phyloP scores from a whole-genome alignment of 1,284 basidiomycete species.

The Kalmanozyma brasiliensis region DNA sequence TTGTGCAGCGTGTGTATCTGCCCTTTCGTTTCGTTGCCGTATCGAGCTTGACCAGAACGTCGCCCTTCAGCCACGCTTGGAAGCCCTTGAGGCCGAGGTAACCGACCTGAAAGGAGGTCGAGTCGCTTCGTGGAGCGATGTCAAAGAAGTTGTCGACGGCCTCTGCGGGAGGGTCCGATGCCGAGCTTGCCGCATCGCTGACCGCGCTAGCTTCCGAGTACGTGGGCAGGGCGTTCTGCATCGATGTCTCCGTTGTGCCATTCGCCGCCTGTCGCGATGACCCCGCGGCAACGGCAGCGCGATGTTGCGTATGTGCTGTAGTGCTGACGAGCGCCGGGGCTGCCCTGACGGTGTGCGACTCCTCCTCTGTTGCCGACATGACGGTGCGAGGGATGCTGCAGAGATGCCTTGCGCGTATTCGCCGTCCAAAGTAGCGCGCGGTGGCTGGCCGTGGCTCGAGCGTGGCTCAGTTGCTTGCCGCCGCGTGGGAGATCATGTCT shows the following conservation, averaged over 20 bases:
- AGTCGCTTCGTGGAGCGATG: slow-evolving; percentile 58
- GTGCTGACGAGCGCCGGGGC: neutral
- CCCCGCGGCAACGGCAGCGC: neutral
- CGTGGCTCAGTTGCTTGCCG: neutral
- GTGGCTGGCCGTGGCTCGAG: neutral
- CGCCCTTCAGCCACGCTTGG: slow-evolving; percentile 61
- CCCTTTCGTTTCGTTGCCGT: slow-evolving; percentile 27
- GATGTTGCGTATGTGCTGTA: neutral
- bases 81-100: slow-evolving; percentile 62
- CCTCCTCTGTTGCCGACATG: slow-evolving; percentile 3
- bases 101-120: slow-evolving; percentile 64
- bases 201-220: slow-evolving; percentile 25
- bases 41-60: slow-evolving; percentile 64
- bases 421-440: neutral
- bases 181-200: neutral
- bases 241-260: slow-evolving; percentile 1
- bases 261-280: neutral
- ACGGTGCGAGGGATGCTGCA: neutral
- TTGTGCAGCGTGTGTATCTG: slow-evolving; percentile 30
- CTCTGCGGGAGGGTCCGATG: neutral
- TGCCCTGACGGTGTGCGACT: neutral
- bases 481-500: neutral
- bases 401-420: neutral
- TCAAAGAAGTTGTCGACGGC: slow-evolving; percentile 59
- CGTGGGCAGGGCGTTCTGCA: slow-evolving; percentile 14